A percentile compares a stretch with the other conserved stretches of the same genome.
These are phyloP conservation scores for Drosera capensis DNA, from an alignment of 148 eudicot species.

Conservation along the genomic window DNA sequence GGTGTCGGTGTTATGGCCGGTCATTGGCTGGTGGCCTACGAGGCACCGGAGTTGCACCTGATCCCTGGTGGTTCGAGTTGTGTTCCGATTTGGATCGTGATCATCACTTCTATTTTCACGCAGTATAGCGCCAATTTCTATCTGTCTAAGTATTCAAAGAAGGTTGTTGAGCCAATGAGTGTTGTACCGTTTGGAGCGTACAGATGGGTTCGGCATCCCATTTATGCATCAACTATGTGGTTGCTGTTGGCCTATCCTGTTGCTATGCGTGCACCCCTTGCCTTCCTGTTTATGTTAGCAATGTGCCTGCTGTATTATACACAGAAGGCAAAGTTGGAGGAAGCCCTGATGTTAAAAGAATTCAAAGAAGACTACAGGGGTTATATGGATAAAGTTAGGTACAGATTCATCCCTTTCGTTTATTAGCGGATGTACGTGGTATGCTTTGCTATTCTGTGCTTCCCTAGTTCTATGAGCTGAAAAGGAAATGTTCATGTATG, in stretches of 20 bases:
- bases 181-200: constrained; percentile 83
- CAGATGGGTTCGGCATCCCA: constrained; percentile 79
- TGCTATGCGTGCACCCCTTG: constrained; percentile 73
- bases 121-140: constrained; percentile 64
- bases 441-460: too few relatives aligned
- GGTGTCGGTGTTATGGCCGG: constrained; percentile 36
- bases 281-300: constrained; percentile 34
- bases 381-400: constrained; percentile 50
- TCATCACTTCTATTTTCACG: constrained; percentile 39
- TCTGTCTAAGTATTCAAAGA: constrained; percentile 74
- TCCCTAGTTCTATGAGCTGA: too few relatives aligned
- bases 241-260: constrained; percentile 48
- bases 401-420: constrained; percentile 77
- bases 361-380: constrained; percentile 49
- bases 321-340: constrained; percentile 69
- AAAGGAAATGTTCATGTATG: too few relatives aligned
- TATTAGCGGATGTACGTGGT: too few relatives aligned
- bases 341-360: constrained; percentile 47
- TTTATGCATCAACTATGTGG: constrained; percentile 81
- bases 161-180: constrained; percentile 63
- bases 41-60: constrained; percentile 67
- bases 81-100: constrained; percentile 54
- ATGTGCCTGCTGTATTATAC: constrained; percentile 58
- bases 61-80: constrained; percentile 76
- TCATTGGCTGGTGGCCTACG: constrained; percentile 87